These are phyloP conservation scores for Trichoderma koningii DNA, from an alignment of 2,329 filamentous ascomycete genomes.

Conservation along the genomic window DNA sequence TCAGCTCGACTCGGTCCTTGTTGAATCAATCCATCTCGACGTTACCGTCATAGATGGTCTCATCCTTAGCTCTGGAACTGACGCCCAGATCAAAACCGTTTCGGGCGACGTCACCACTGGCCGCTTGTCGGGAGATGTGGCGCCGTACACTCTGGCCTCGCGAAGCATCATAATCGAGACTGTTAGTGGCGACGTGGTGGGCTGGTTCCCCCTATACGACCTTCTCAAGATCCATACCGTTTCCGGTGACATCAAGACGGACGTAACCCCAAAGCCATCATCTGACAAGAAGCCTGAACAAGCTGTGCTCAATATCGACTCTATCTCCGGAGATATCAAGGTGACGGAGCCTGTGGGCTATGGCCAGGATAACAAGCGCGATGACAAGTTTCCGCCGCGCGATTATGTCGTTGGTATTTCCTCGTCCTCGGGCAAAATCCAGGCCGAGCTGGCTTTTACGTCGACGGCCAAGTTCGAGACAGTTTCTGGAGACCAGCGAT, in stretches of 20 bases:
- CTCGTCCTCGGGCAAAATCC: constrained; percentile 50
- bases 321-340: constrained; percentile 48
- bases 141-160: constrained; percentile 47
- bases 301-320: constrained; percentile 46
- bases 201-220: constrained; percentile 56
- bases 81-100: constrained; percentile 41
- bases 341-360: constrained; percentile 45
- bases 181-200: constrained; percentile 48
- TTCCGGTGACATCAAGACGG: constrained; percentile 47
- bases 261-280: constrained; percentile 46
- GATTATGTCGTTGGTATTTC: constrained; percentile 50
- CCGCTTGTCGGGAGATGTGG: constrained; percentile 34
- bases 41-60: constrained; percentile 47
- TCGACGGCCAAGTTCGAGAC: constrained; percentile 41
- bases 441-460: constrained; percentile 45
- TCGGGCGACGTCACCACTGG: constrained; percentile 45
- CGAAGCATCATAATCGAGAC: constrained; percentile 47
- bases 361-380: constrained; percentile 27
- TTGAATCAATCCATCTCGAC: constrained; percentile 45
- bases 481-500: constrained; percentile 45
- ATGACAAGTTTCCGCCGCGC: constrained; percentile 45
- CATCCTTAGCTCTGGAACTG: constrained; percentile 38
- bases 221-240: constrained; percentile 48
- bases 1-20: constrained; percentile 42
- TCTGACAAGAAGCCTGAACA: constrained; percentile 40